phyloP scores from a whole-genome alignment of 2,329 filamentous ascomycete genomes.

The Hymenoscyphus albidus region DNA sequence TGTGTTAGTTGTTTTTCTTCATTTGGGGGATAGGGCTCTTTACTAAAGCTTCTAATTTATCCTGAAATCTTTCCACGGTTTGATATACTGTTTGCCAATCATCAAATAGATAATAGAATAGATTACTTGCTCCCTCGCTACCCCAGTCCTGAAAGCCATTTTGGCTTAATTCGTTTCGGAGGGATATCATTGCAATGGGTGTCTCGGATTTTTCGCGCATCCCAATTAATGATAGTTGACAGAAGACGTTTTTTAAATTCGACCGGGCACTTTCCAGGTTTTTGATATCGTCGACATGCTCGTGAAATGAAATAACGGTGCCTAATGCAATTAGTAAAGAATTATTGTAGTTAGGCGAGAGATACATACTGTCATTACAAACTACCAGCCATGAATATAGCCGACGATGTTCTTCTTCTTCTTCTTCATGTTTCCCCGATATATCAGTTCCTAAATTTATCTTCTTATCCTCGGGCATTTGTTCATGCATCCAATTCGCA shows the following conservation, averaged over 20 bases:
- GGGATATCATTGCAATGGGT: slow-evolving; percentile 32
- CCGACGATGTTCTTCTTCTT: slow-evolving; percentile 39
- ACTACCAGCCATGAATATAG: slow-evolving; percentile 71
- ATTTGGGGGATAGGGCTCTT: slow-evolving; percentile 16
- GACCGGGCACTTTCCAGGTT: slow-evolving; percentile 41
- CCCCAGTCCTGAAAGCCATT: slow-evolving; percentile 33
- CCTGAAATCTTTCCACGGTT: slow-evolving; percentile 46
- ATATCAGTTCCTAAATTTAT: slow-evolving; percentile 21
- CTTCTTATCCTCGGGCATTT: slow-evolving; percentile 13
- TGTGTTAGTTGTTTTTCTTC: neutral
- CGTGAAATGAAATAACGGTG: slow-evolving; percentile 68
- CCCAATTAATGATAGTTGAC: slow-evolving; percentile 54
- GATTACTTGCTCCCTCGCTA: slow-evolving; percentile 52
- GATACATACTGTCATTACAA: slow-evolving; percentile 56
- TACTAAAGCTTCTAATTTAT: slow-evolving; percentile 48
- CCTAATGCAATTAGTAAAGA: slow-evolving; percentile 38
- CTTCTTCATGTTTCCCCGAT: slow-evolving; percentile 30
- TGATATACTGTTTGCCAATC: slow-evolving; percentile 59
- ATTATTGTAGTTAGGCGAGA: neutral
- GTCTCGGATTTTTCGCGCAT: slow-evolving; percentile 26
- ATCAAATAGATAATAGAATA: slow-evolving; percentile 66
- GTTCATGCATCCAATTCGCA: slow-evolving; percentile 59
- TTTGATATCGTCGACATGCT: slow-evolving; percentile 43
- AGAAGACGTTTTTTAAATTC: slow-evolving; percentile 58
- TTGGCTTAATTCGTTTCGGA: slow-evolving; percentile 29